These are phyloP conservation scores for Aspergillus neotritici DNA, from an alignment of 2,329 filamentous ascomycete genomes.

Conservation along the genomic window DNA sequence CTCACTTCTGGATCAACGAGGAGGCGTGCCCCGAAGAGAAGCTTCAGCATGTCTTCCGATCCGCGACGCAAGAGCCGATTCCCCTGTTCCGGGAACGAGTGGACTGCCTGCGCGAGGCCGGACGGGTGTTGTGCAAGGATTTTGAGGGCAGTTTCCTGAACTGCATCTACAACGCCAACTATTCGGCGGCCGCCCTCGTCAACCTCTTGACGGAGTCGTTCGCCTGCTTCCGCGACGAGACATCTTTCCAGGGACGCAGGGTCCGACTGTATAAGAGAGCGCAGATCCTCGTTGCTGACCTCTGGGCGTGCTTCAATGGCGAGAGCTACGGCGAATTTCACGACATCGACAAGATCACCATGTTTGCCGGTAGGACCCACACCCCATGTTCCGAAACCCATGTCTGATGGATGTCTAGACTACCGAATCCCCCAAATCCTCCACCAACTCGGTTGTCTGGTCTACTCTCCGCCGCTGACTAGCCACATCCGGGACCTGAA, in stretches of 20 bases:
- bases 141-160: slow-evolving; percentile 70
- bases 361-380: slow-evolving; percentile 67
- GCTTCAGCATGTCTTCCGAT: slow-evolving; percentile 74
- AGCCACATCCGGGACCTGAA: slow-evolving; percentile 61
- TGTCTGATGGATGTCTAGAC: slow-evolving; percentile 46
- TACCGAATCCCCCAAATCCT: slow-evolving; percentile 95
- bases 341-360: slow-evolving; percentile 93
- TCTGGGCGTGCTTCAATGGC: slow-evolving; percentile 94
- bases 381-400: background rate
- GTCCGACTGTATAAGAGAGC: slow-evolving; percentile 88
- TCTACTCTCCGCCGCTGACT: slow-evolving; percentile 75
- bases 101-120: slow-evolving; percentile 74
- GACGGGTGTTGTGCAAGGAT: slow-evolving; percentile 70
- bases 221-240: slow-evolving; percentile 77
- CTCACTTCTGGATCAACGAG: slow-evolving; percentile 77
- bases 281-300: slow-evolving; percentile 89
- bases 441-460: slow-evolving; percentile 71
- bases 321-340: slow-evolving; percentile 71
- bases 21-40: slow-evolving; percentile 69
- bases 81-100: slow-evolving; percentile 76
- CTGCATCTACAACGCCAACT: slow-evolving; percentile 66
- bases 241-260: slow-evolving; percentile 64
- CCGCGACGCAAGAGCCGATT: slow-evolving; percentile 78
- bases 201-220: slow-evolving; percentile 81
- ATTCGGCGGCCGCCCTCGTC: slow-evolving; percentile 77